Evolutionary conservation across 106 monocot genomes (phyloP).

Genomic region (Platanthera zijinensis): DNA sequence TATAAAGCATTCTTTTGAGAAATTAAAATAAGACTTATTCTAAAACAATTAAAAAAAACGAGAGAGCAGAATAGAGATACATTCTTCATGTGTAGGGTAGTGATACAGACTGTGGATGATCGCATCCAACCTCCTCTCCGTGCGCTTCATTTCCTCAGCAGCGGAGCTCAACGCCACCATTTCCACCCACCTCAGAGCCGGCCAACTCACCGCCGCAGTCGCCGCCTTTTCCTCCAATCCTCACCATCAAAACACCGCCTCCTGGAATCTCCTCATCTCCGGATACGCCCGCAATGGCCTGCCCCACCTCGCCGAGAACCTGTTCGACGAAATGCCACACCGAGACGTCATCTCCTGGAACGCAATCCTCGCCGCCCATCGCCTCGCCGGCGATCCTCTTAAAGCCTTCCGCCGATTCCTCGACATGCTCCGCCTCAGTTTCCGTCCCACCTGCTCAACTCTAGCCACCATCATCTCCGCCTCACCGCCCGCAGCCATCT

Average conservation of each 20-base stretch:
- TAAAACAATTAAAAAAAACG: no score
- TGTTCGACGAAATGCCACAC: conserved; percentile 21
- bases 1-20: no score
- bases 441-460: conserved; percentile 25
- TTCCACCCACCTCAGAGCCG: conserved; percentile 7
- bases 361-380: conserved; percentile 15
- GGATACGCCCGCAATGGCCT: not conserved
- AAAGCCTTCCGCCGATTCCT: conserved; percentile 15
- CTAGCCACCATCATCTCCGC: conserved; percentile 20
- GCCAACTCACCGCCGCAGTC: conserved; percentile 1
- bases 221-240: conserved; percentile 5
- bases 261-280: conserved; percentile 21
- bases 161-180: conserved; percentile 7
- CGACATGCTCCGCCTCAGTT: conserved; percentile 18
- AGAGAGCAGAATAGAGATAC: no score
- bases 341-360: conserved; percentile 28
- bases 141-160: not conserved
- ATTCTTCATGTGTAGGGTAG: not conserved
- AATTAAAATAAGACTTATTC: no score
- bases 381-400: conserved; percentile 9
- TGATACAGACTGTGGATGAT: not conserved
- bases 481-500: conserved; percentile 6
- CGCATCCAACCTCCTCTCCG: not conserved
- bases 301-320: not conserved
- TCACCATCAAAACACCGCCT: conserved; percentile 10